phyloP scores from a whole-genome alignment of 148 eudicot genomes.

The Drosera capensis region DNA sequence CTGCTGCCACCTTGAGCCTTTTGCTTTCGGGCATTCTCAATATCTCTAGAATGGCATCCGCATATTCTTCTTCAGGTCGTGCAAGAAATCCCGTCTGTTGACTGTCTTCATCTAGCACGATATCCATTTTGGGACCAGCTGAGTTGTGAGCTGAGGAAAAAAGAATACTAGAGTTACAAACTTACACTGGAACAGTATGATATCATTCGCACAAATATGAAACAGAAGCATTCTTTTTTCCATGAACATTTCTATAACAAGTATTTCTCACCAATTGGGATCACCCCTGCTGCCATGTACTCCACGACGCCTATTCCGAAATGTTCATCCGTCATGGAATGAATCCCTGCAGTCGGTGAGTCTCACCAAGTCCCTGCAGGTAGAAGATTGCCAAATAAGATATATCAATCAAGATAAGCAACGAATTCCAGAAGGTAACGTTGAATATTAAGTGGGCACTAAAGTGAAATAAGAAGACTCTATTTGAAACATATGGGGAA shows the following conservation, averaged over 20 bases:
- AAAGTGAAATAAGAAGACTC: no score
- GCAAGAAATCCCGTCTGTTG: constrained; percentile 69
- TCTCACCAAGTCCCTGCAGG: constrained; percentile 69
- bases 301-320: constrained; percentile 95
- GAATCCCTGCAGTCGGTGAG: constrained; percentile 76
- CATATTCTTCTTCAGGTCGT: constrained; percentile 49
- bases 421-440: no score
- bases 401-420: no score
- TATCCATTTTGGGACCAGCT: constrained; percentile 97
- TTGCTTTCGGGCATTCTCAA: constrained; percentile 43
- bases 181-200: neutral
- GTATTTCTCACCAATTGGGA: constrained; percentile 99
- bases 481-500: no score
- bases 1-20: constrained; percentile 62
- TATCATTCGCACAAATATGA: neutral
- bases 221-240: no score
- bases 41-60: constrained; percentile 51
- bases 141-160: constrained; percentile 74
- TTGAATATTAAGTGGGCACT: no score
- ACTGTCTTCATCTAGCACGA: constrained; percentile 75
- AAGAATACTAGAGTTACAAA: neutral
- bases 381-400: no score
- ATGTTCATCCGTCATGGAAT: constrained; percentile 92
- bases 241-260: no score
- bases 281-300: constrained; percentile 95